Evolutionary conservation across 768 basidiomycete genomes (phyloP).

Genomic region (Rhizopogon sp.): DNA sequence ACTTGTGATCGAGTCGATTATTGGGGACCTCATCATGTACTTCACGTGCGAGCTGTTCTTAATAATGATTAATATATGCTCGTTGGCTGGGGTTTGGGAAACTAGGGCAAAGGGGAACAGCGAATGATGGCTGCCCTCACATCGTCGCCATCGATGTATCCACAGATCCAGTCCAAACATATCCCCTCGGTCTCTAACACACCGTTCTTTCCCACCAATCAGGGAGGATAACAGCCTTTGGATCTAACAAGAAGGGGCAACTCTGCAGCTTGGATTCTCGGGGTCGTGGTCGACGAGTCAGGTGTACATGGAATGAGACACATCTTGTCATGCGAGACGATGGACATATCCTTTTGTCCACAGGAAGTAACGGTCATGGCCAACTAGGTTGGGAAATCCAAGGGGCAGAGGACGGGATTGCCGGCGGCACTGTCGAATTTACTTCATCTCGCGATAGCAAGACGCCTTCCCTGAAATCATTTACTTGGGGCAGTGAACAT

Average conservation of each 20-base stretch:
- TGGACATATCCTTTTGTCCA: slow-evolving; percentile 35
- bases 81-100: slow-evolving; percentile 77
- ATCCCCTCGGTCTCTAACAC: slow-evolving; percentile 50
- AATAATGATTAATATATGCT: slow-evolving; percentile 32
- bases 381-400: slow-evolving; percentile 51
- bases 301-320: slow-evolving; percentile 81
- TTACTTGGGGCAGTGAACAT: slow-evolving; percentile 87
- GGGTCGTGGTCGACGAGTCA: slow-evolving; percentile 29
- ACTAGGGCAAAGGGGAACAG: slow-evolving; percentile 40
- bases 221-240: slow-evolving; percentile 47
- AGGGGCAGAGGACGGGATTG: neutral
- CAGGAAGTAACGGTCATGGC: slow-evolving; percentile 52
- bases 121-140: slow-evolving; percentile 16
- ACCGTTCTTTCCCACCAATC: slow-evolving; percentile 39
- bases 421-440: slow-evolving; percentile 10
- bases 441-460: slow-evolving; percentile 17
- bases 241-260: slow-evolving; percentile 72
- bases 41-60: slow-evolving; percentile 29
- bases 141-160: slow-evolving; percentile 29
- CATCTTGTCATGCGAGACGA: slow-evolving; percentile 35
- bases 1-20: slow-evolving; percentile 39
- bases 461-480: slow-evolving; percentile 21
- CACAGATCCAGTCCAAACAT: slow-evolving; percentile 27
- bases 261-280: slow-evolving; percentile 33
- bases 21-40: slow-evolving; percentile 68